Evolutionary conservation across 2,329 filamentous ascomycete genomes (phyloP).

Genomic region (Didymella sp.): DNA sequence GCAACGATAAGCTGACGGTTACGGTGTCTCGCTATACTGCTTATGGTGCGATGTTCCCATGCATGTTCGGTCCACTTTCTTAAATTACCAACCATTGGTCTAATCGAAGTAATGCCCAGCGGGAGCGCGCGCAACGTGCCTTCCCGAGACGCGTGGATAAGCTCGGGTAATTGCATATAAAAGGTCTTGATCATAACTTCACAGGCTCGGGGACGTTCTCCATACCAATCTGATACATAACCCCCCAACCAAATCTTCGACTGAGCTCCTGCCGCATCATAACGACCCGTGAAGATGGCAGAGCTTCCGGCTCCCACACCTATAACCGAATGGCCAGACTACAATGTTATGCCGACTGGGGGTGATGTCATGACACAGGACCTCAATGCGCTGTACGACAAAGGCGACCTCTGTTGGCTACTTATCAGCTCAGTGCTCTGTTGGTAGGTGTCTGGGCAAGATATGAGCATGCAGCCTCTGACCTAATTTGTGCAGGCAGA

Average conservation of each 20-base stretch:
- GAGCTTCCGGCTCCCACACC: conserved; percentile 39
- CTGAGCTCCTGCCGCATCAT: neutral
- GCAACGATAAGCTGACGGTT: conserved; percentile 35
- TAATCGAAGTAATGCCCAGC: conserved; percentile 12
- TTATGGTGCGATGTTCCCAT: conserved; percentile 27
- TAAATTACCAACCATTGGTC: conserved; percentile 17
- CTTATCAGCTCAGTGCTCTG: conserved; percentile 43
- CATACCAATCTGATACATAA: neutral
- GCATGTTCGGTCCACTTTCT: conserved; percentile 7
- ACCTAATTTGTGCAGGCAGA: conserved; percentile 34
- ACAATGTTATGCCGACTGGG: conserved; percentile 49
- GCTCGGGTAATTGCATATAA: conserved; percentile 22
- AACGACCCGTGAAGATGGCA: conserved; percentile 28
- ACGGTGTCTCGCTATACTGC: conserved; percentile 23
- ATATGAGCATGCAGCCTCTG: neutral
- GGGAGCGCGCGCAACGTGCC: conserved; percentile 1
- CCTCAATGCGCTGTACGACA: conserved; percentile 56
- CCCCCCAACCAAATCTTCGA: neutral
- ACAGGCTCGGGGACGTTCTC: neutral
- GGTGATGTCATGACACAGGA: conserved; percentile 56
- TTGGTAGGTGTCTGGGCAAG: conserved; percentile 28
- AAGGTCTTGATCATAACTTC: neutral
- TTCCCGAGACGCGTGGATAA: conserved; percentile 19
- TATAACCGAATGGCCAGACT: conserved; percentile 55
- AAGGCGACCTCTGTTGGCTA: conserved; percentile 57